These are phyloP conservation scores for Dryadomyces quercus-mongolicae DNA, from an alignment of 2,329 filamentous ascomycete genomes.

Conservation along the genomic window DNA sequence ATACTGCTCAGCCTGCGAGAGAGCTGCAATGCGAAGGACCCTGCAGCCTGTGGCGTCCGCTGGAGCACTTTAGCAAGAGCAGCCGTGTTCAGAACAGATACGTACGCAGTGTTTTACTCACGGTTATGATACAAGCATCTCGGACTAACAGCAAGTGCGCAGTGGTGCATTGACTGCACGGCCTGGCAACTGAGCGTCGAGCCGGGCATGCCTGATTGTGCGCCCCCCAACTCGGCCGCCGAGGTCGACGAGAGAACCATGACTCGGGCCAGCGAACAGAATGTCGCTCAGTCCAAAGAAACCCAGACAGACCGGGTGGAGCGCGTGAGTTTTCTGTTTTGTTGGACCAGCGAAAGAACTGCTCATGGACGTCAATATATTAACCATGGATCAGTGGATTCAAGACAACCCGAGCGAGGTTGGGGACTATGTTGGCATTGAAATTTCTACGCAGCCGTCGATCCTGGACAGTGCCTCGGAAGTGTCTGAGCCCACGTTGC, in stretches of 20 bases:
- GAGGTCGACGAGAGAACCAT: conserved; percentile 3
- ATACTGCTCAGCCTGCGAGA: conserved; percentile 11
- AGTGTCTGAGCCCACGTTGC: conserved; percentile 2
- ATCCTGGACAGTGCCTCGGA: conserved; percentile 2
- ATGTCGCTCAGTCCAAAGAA: not conserved
- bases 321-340: not conserved
- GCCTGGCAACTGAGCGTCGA: conserved; percentile 18
- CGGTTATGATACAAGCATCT: no score
- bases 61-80: conserved; percentile 21
- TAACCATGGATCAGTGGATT: conserved; percentile 10
- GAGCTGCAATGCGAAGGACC: conserved; percentile 19
- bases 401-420: conserved; percentile 11
- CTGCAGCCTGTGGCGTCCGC: conserved; percentile 16
- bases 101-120: conserved; percentile 15
- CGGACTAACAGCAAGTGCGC: not conserved
- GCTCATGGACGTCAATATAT: not conserved
- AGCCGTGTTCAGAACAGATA: conserved; percentile 17
- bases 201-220: conserved; percentile 13
- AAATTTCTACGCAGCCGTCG: conserved; percentile 3
- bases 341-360: not conserved
- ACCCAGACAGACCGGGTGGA: conserved; percentile 5
- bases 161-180: conserved; percentile 25
- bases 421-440: conserved; percentile 6
- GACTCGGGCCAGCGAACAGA: not conserved
- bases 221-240: conserved; percentile 9